Percentiles rank a stretch among this genome's conserved stretches.
These are phyloP conservation scores for Chaetoscypha palmicola DNA, from an alignment of 2,329 filamentous ascomycete genomes.

Conservation along the genomic window DNA sequence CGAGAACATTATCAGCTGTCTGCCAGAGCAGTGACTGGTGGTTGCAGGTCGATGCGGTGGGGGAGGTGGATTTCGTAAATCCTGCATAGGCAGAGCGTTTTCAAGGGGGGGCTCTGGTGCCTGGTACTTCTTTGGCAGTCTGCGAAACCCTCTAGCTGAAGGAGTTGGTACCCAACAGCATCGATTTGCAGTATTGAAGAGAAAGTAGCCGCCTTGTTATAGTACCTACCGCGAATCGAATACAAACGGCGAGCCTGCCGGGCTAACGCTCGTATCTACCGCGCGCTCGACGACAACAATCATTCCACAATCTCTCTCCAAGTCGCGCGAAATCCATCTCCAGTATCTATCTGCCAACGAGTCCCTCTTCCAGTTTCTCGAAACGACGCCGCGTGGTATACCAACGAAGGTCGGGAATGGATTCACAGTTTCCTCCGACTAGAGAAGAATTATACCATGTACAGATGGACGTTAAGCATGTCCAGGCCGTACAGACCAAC, in stretches of 20 bases:
- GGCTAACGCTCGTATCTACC: too few relatives aligned
- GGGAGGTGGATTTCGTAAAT: constrained; percentile 22
- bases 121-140: constrained; percentile 6
- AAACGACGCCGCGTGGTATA: too few relatives aligned
- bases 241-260: too few relatives aligned
- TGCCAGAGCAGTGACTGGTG: constrained; percentile 19
- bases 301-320: too few relatives aligned
- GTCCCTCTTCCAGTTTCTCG: too few relatives aligned
- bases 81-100: constrained; percentile 13
- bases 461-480: constrained; percentile 64
- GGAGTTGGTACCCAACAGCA: constrained; percentile 2
- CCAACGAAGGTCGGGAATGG: constrained; percentile 44
- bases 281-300: too few relatives aligned
- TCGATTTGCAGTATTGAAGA: constrained; percentile 2
- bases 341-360: too few relatives aligned
- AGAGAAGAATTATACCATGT: constrained; percentile 61
- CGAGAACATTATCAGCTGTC: neutral
- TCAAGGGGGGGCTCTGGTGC: constrained; percentile 12
- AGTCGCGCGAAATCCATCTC: too few relatives aligned
- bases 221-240: too few relatives aligned
- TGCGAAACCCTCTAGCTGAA: constrained; percentile 3
- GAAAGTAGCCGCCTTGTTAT: neutral
- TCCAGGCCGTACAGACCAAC: constrained; percentile 55
- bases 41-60: constrained; percentile 28
- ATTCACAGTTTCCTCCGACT: constrained; percentile 51